These are phyloP conservation scores for Pyrenophora graminea DNA, from an alignment of 2,329 filamentous ascomycete species.

Conservation along the genomic window DNA sequence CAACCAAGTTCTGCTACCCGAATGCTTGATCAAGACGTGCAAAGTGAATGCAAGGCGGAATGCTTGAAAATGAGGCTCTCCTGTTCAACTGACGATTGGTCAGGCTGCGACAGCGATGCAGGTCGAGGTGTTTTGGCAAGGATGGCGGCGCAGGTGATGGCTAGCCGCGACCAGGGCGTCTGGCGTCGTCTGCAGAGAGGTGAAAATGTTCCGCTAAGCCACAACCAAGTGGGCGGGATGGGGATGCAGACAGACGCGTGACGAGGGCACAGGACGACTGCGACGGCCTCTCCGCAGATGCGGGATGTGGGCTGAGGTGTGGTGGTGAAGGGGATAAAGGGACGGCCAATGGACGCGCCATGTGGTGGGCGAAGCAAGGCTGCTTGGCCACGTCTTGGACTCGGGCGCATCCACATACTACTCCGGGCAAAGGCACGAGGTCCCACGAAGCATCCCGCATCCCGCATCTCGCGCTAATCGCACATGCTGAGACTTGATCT, in stretches of 20 bases:
- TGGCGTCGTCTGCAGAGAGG: too few species aligned
- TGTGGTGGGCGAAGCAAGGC: conserved; percentile 1
- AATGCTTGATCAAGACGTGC: not conserved
- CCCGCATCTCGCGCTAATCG: conserved; percentile 13
- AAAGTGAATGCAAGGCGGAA: too few species aligned
- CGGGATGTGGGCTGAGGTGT: not conserved
- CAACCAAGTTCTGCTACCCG: not conserved
- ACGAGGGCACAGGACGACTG: not conserved
- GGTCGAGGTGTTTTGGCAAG: conserved; percentile 5
- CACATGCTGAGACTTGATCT: conserved; percentile 6
- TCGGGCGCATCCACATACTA: conserved; percentile 5
- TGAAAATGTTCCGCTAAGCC: not conserved
- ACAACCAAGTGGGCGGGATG: not conserved
- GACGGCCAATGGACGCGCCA: conserved; percentile 14
- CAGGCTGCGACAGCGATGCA: conserved; percentile 7
- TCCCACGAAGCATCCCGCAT: not conserved
- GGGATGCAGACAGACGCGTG: conserved; percentile 1
- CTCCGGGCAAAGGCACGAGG: conserved; percentile 1
- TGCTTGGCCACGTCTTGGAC: not conserved
- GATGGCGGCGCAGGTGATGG: conserved; percentile 6
- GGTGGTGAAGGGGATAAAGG: not conserved
- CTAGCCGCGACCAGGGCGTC: conserved; percentile 2
- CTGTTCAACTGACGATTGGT: conserved; percentile 18
- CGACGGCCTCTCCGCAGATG: not conserved
- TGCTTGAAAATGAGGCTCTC: not conserved